phyloP scores from a whole-genome alignment of 768 basidiomycete genomes.

The Leucosporidium creatinivorum region DNA sequence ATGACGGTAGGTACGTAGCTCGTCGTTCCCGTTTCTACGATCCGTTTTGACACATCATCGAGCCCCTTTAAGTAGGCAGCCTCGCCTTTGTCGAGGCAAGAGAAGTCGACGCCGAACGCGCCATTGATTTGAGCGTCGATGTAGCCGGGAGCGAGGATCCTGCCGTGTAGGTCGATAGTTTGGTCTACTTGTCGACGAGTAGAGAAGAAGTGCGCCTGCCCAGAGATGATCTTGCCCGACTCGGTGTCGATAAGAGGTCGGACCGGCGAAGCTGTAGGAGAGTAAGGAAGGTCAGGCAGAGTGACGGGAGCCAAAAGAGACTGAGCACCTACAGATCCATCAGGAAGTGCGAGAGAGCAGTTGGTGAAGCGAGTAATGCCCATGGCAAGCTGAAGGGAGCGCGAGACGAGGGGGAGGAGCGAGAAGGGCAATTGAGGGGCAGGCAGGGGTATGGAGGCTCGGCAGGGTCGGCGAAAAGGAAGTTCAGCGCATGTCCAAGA shows the following conservation, averaged over 20 bases:
- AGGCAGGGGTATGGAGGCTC: too few species aligned
- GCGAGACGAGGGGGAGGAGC: not conserved
- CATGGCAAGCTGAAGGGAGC: not conserved
- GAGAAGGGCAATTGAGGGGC: not conserved
- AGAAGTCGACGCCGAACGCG: constrained; percentile 46
- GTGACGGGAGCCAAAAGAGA: not conserved
- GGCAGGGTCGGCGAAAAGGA: too few species aligned
- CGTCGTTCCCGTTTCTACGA: constrained; percentile 81
- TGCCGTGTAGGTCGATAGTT: constrained; percentile 63
- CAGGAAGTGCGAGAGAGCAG: constrained; percentile 69
- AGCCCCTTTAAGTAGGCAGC: constrained; percentile 57
- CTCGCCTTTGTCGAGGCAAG: not conserved
- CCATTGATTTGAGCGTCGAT: constrained; percentile 88
- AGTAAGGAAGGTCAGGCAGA: not conserved
- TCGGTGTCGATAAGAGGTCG: constrained; percentile 72
- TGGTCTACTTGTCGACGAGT: constrained; percentile 55
- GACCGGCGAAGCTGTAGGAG: constrained; percentile 4
- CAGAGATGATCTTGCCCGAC: constrained; percentile 65
- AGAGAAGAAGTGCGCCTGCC: constrained; percentile 57
- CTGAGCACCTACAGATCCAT: constrained; percentile 56
- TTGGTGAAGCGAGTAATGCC: constrained; percentile 76
- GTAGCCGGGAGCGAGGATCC: constrained; percentile 77
- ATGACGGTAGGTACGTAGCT: constrained; percentile 47
- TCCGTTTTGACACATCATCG: constrained; percentile 61
- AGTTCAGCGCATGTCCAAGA: not conserved